A percentile compares a stretch with the other conserved stretches of the same genome.
phyloP scores from a whole-genome alignment of 2,329 filamentous ascomycete species.

The Pseudogymnoascus sp. region DNA sequence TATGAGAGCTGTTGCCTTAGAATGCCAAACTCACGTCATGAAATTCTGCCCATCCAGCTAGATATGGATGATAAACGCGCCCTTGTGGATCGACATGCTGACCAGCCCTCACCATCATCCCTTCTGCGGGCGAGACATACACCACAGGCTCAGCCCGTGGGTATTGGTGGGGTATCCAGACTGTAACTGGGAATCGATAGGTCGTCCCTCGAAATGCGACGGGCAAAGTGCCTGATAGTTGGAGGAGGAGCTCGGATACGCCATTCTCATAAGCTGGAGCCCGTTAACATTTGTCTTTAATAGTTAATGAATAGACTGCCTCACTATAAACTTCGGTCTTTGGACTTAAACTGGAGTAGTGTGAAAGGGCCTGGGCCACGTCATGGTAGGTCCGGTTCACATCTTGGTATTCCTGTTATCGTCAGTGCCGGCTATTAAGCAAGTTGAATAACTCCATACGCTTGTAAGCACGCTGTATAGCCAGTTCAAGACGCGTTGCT shows the following conservation, averaged over 20 bases:
- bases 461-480: constrained; percentile 83
- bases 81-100: constrained; percentile 94
- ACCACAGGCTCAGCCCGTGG: constrained; percentile 76
- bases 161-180: constrained; percentile 92
- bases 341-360: constrained; percentile 71
- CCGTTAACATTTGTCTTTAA: constrained; percentile 15
- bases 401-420: constrained; percentile 75
- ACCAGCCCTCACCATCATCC: constrained; percentile 82
- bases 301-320: constrained; percentile 21
- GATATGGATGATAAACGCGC: constrained; percentile 88
- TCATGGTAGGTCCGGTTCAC: constrained; percentile 90
- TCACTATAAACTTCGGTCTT: constrained; percentile 93
- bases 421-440: not conserved
- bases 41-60: constrained; percentile 79
- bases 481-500: constrained; percentile 89
- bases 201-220: constrained; percentile 80
- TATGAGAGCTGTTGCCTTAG: not conserved
- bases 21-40: constrained; percentile 64
- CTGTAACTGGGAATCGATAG: constrained; percentile 82
- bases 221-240: constrained; percentile 81
- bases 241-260: constrained; percentile 74
- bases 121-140: constrained; percentile 81
- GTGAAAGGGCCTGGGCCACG: constrained; percentile 70
- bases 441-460: constrained; percentile 35
- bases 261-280: constrained; percentile 77